Base-by-base conservation (phyloP, 768 basidiomycete species). In the Inosperma sp. region DNA sequence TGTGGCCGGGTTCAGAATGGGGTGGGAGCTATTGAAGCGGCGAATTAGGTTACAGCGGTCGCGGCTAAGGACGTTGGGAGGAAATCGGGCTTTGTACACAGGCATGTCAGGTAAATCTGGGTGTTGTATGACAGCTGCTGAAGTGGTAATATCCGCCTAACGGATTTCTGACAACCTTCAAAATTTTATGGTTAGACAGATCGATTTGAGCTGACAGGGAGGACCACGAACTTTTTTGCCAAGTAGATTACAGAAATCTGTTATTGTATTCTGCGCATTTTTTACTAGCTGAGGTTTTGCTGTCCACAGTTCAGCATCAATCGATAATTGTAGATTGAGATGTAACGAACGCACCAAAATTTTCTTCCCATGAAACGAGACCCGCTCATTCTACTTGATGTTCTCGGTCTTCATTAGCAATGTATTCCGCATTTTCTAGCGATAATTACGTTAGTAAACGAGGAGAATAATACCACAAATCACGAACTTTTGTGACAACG, bases 361-460 rank as follows among this genome's bases (percentile, higher is more conserved):
- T 67, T 97, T 88, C 67, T 95, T 90, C 21, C 92, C 93, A 33
- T 82, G 81, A 66, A 95, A 98, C 0, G 93, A 82, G 48, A 98
- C 75, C n/a, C 22, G 93, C 93, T 64, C 90, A 92, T 0, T 93
- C 93, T 61, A 99, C 98, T 72, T 99, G 95, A 26, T 95, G 86
- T 65, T 97, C 95, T 25, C 96, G 96, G 65, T 98, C 95, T 65
- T 98, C 94, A 65, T 97, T 98, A 5, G 94, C 96, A 54, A 98
- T 97, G 65, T 90, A 95, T 63, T 93, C 90, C 35, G 94, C 86
- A 25, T 88, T 74, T 10, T 90, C n/a, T n/a, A n/a, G n/a, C n/a
- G n/a, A 39, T 41, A 25, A 49, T 13, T 23, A 14, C 27, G 16
- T 46, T 19, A 35, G 46, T 17, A 26, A 13, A 36, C 33, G 41